These are phyloP conservation scores for Nitzschia sp. DNA, from an alignment of 108 stramenopile genomes.

Conservation along the genomic window DNA sequence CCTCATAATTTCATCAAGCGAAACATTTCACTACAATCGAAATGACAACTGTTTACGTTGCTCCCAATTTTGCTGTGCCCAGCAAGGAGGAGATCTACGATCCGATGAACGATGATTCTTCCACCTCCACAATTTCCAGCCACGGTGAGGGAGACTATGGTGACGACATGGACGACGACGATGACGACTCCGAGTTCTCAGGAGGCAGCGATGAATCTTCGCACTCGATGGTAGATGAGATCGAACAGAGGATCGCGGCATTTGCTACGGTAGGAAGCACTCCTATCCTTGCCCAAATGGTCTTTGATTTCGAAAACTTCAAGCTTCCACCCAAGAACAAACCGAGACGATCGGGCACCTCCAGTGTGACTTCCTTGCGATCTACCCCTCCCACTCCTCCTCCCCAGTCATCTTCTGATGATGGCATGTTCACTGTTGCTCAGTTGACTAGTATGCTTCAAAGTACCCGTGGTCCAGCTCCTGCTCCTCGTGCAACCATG, in stretches of 20 bases:
- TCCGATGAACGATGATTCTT: not conserved
- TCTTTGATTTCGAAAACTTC: not conserved
- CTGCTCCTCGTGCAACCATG: not conserved
- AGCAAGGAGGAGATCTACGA: not conserved
- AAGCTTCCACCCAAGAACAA: not conserved
- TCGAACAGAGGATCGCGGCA: not conserved
- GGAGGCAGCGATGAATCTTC: not conserved
- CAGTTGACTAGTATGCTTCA: not conserved
- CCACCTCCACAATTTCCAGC: conserved; percentile 2
- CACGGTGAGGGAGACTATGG: not conserved
- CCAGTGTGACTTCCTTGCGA: not conserved
- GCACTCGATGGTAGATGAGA: not conserved
- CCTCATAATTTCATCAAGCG: no score
- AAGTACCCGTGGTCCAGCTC: not conserved
- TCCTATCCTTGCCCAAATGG: conserved; percentile 1
- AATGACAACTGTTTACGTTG: not conserved
- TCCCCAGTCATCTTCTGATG: not conserved
- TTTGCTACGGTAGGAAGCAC: conserved; percentile 1
- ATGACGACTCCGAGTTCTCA: not conserved
- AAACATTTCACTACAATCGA: no score
- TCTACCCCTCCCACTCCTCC: not conserved
- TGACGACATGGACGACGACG: conserved; percentile 1
- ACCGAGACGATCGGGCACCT: not conserved
- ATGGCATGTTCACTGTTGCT: not conserved
- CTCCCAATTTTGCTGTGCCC: not conserved